A percentile compares a stretch with the other conserved stretches of the same genome.
Conservation (phyloP, 2,329 filamentous ascomycete genomes). For the Aspergillus fischeri region DNA sequence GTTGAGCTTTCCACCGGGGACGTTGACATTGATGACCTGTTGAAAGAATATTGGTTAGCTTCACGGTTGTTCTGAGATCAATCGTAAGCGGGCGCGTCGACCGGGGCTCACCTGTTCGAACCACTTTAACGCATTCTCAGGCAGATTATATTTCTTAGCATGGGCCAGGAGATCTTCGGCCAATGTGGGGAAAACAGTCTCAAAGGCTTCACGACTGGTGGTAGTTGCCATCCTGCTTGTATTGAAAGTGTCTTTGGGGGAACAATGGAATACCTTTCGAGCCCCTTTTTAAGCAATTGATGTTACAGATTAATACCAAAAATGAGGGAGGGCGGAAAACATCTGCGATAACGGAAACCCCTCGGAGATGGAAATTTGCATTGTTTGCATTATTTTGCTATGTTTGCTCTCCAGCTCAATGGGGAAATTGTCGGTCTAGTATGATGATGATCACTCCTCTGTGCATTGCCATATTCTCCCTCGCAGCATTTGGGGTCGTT, state of each 20-base stretch:
- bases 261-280: not conserved
- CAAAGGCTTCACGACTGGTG: constrained; percentile 69
- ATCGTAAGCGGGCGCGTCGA: not conserved
- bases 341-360: not conserved
- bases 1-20: constrained; percentile 95
- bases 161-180: constrained; percentile 76
- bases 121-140: constrained; percentile 77
- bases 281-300: not conserved
- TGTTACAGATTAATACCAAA: not conserved
- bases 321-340: constrained; percentile 3
- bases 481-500: not conserved
- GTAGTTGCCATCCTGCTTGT: constrained; percentile 62
- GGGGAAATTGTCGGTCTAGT: not conserved
- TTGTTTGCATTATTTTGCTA: constrained; percentile 16
- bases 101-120: constrained; percentile 64
- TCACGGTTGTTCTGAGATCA: constrained; percentile 1
- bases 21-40: constrained; percentile 79
- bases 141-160: constrained; percentile 77
- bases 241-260: not conserved
- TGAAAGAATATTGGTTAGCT: constrained; percentile 2
- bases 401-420: constrained; percentile 18
- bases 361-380: constrained; percentile 11
- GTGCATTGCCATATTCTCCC: not conserved
- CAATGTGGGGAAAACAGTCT: constrained; percentile 82
- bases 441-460: not conserved